phyloP scores from a whole-genome alignment of 345 rosid species.

The Eucalyptus tenuipes region DNA sequence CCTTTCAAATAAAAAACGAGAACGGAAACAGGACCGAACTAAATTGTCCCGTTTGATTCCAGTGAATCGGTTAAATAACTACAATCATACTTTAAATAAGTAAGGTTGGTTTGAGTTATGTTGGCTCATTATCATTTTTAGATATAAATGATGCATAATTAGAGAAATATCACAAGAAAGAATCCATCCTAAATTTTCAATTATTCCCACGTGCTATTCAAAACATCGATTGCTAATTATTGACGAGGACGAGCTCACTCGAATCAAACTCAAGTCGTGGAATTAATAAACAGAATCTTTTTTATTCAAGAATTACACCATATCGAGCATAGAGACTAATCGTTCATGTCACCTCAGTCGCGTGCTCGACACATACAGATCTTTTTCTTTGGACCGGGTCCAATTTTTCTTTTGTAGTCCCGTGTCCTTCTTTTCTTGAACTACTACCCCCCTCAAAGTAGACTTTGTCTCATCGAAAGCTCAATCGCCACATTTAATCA shows the following conservation, averaged over 20 bases:
- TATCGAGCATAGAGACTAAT: fast-evolving
- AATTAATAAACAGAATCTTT: not conserved
- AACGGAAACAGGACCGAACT: fast-evolving
- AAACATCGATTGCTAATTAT: not conserved
- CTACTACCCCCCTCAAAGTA: not conserved
- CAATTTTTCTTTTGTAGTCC: not conserved
- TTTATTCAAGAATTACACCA: not conserved
- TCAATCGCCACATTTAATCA: not conserved
- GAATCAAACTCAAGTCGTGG: not conserved
- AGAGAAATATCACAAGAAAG: not conserved
- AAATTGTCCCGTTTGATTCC: not conserved
- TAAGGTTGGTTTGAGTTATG: not conserved
- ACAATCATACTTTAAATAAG: not conserved
- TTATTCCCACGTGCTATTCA: fast-evolving
- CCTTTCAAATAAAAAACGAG: not conserved
- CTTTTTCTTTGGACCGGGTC: not conserved
- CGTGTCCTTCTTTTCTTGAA: not conserved
- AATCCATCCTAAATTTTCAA: not conserved
- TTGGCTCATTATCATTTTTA: not conserved
- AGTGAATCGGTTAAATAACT: not conserved
- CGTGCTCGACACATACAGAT: fast-evolving
- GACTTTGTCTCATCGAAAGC: not conserved
- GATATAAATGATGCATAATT: not conserved
- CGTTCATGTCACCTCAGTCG: not conserved
- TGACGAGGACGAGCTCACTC: not conserved